phyloP scores from a whole-genome alignment of 164 flowering plant genomes.

The Euptelea pleiosperma region DNA sequence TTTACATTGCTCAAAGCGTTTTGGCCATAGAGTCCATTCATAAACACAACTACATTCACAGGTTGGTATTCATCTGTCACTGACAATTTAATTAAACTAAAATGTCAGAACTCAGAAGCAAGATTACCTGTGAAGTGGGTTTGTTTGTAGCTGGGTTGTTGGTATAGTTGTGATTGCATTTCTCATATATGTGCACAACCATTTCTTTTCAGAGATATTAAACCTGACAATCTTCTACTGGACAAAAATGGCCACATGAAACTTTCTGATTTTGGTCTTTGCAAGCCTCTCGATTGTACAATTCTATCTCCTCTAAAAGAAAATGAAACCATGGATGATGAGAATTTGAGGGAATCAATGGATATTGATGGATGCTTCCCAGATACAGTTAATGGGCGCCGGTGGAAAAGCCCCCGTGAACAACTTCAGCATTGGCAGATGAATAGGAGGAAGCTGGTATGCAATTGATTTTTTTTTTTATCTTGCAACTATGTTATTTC shows the following conservation, averaged over 20 bases:
- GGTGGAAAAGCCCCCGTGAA: constrained; percentile 75
- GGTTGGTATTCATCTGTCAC: constrained; percentile 48
- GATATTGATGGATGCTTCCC: constrained; percentile 61
- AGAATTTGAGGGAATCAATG: constrained; percentile 62
- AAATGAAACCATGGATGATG: constrained; percentile 64
- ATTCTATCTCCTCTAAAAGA: constrained; percentile 58
- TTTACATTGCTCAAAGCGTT: constrained; percentile 88
- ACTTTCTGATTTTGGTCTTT: constrained; percentile 94
- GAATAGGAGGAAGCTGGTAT: constrained; percentile 76
- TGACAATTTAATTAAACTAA: too few relatives aligned
- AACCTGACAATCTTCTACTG: constrained; percentile 87
- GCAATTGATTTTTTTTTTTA: background rate
- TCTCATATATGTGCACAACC: constrained; percentile 2
- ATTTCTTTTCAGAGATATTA: constrained; percentile 61
- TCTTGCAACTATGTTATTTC: background rate
- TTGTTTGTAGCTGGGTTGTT: constrained; percentile 5
- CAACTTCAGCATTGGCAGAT: constrained; percentile 90
- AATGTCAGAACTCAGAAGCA: too few relatives aligned
- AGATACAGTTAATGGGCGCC: constrained; percentile 44
- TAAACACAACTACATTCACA: constrained; percentile 84
- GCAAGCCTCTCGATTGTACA: constrained; percentile 86
- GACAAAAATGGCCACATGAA: constrained; percentile 88
- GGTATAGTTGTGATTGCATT: background rate
- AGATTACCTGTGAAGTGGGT: background rate
- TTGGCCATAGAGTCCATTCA: constrained; percentile 92